Evolutionary conservation across 768 basidiomycete species (phyloP), one percentile per base, ranked within the genome.

Genomic region (Lyophyllum shimeji): DNA sequence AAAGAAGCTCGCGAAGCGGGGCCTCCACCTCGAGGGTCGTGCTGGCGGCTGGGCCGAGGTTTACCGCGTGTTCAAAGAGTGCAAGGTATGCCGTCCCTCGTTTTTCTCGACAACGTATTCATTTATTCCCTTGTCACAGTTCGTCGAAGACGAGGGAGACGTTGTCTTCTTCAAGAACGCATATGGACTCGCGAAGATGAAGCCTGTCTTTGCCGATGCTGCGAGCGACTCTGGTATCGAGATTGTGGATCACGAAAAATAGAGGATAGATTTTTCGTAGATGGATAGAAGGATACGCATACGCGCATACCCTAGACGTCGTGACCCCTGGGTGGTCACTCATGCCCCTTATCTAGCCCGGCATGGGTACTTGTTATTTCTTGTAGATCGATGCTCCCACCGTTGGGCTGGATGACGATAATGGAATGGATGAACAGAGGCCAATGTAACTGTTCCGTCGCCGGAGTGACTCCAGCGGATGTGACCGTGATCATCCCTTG

Each of bases 121-220:
- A 6, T 11, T 33, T 39, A 43, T 49, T 27, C 58, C 24, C 7
- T 23, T 12, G 13, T 9, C 9, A 24, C 53, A 85, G 84, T 98
- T 94, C 69, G 90, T 99, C 46, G 96, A 98, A 72, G 94, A 98
- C 67, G 88, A 92, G 63, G 95, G 93, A 39, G 85, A 91, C 62
- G 84, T 97, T 58, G 69, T 95, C 56, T 95, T 95, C 77, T 96
- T 86, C 83, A 93, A 93, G 82, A 90, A 98, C 64, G 84, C 89
- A 3, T 63, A 75, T 39, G 96, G 96, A 56, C 71, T 94, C 40
- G 91, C 93, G 46, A 74, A 86, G 58, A 76, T 81, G 64, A 82
- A 84, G 59, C 85, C 89, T 7, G 80, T 85, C 43, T 84, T 88
- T 63, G 64, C 71, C n/a, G 87, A 90, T 56, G 73, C 71, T n/a